Percentiles rank a stretch among this genome's conserved stretches.
phyloP scores from a whole-genome alignment of 805 yeast species.

The Clavispora carvajalis region DNA sequence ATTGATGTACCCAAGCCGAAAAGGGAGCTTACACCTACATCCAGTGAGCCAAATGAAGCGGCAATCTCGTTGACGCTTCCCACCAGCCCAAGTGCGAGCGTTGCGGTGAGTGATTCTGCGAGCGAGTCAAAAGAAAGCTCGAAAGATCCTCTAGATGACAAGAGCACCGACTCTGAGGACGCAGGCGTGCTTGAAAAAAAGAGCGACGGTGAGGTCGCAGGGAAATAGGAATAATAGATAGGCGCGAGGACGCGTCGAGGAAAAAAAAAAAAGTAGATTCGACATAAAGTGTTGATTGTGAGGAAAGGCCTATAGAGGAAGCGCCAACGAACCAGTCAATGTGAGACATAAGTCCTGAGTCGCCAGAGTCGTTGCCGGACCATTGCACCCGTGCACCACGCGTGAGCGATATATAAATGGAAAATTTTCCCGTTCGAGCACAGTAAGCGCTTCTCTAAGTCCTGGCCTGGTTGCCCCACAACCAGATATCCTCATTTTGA shows the following conservation, averaged over 20 bases:
- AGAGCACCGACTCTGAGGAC: not conserved
- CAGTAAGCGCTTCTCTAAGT: slow-evolving; percentile 6
- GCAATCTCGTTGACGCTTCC: not conserved
- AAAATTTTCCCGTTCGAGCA: not conserved
- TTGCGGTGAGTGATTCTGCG: not conserved
- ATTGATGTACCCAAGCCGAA: slow-evolving; percentile 13
- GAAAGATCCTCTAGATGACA: not conserved
- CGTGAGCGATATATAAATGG: not conserved
- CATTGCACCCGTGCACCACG: slow-evolving; percentile 11
- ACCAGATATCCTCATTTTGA: slow-evolving; percentile 25
- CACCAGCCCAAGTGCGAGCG: not conserved
- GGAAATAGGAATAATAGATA: not conserved
- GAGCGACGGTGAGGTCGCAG: not conserved
- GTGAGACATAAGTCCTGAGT: too few relatives aligned
- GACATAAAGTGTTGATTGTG: too few relatives aligned
- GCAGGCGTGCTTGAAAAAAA: not conserved
- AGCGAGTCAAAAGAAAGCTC: not conserved
- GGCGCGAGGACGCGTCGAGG: not conserved
- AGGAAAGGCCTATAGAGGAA: too few relatives aligned
- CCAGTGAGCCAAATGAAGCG: not conserved
- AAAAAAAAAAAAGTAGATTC: too few relatives aligned
- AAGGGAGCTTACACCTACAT: not conserved
- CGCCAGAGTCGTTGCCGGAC: not conserved
- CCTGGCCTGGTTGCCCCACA: slow-evolving; percentile 12
- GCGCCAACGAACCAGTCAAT: too few relatives aligned